Conservation (phyloP, 257 asterid genomes). For the Haberlea rhodopensis region DNA sequence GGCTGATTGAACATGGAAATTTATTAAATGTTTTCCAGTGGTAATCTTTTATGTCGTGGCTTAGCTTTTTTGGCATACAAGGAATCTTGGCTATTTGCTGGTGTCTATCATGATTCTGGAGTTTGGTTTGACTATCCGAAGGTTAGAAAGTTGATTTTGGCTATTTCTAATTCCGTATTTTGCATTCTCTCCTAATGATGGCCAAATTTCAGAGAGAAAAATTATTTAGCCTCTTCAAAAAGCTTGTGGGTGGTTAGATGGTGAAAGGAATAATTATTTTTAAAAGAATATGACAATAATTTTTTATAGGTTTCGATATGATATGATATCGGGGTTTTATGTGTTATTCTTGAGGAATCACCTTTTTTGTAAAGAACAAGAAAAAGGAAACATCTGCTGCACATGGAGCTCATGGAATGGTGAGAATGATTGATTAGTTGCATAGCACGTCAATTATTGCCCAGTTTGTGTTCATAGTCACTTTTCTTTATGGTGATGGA, state of each 20-base stretch:
- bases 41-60: slow-evolving; percentile 22
- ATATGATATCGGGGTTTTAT: not conserved
- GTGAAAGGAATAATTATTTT: not conserved
- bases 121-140: slow-evolving; percentile 83
- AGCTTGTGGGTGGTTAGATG: not conserved
- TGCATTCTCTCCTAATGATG: not conserved
- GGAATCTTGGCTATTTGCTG: slow-evolving; percentile 83
- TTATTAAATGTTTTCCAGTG: slow-evolving; percentile 21
- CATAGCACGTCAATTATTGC: too few relatives aligned
- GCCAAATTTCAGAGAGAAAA: slow-evolving; percentile 14
- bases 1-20: not conserved
- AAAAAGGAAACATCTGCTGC: not conserved
- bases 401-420: too few relatives aligned
- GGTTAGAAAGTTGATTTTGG: slow-evolving; percentile 53
- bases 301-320: slow-evolving; percentile 14
- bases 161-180: slow-evolving; percentile 7
- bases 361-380: not conserved
- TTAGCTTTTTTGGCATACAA: slow-evolving; percentile 94
- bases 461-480: not conserved
- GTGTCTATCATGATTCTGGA: slow-evolving; percentile 86
- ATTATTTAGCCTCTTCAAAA: not conserved
- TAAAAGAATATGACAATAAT: not conserved
- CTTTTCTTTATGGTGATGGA: not conserved
- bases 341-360: not conserved
- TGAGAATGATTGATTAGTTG: too few relatives aligned